These are phyloP conservation scores for Petrea volubilis DNA, from an alignment of 257 asterid genomes.

Conservation along the genomic window DNA sequence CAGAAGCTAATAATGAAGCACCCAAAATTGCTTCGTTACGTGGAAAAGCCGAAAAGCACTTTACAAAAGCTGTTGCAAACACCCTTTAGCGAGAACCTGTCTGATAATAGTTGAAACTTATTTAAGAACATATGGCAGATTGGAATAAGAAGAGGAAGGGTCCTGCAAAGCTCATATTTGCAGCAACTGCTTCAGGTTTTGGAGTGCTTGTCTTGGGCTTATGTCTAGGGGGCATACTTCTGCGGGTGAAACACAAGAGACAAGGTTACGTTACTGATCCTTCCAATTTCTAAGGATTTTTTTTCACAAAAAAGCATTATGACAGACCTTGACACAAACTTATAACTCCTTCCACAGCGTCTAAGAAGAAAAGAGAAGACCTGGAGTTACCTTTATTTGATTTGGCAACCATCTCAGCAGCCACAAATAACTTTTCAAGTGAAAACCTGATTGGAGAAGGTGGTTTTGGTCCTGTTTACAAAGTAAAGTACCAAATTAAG, in stretches of 20 bases:
- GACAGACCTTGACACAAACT: neutral
- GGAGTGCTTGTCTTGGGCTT: conserved; percentile 12
- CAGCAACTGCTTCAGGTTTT: neutral
- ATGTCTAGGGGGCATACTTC: neutral
- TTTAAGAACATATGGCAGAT: neutral
- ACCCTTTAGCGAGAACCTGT: neutral
- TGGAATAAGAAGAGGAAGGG: neutral
- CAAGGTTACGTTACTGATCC: conserved; percentile 12
- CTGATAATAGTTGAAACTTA: neutral
- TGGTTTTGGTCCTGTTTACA: conserved; percentile 54
- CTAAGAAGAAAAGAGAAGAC: conserved; percentile 22
- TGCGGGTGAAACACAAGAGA: neutral
- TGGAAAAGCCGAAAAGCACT: no score
- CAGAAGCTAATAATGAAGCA: no score
- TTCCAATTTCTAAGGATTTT: neutral
- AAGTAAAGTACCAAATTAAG: conserved; percentile 23
- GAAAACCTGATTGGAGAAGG: conserved; percentile 48
- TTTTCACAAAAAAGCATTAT: no score
- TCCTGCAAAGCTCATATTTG: neutral
- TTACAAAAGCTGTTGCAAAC: neutral
- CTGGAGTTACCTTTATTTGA: conserved; percentile 40
- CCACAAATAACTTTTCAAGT: conserved; percentile 40
- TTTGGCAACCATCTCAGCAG: conserved; percentile 35
- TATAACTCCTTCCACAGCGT: conserved; percentile 7
- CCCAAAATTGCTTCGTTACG: no score